A percentile compares a stretch with the other conserved stretches of the same genome.
phyloP scores from a whole-genome alignment of 78 protist species.

The Planoprotostelium fungivorum region DNA sequence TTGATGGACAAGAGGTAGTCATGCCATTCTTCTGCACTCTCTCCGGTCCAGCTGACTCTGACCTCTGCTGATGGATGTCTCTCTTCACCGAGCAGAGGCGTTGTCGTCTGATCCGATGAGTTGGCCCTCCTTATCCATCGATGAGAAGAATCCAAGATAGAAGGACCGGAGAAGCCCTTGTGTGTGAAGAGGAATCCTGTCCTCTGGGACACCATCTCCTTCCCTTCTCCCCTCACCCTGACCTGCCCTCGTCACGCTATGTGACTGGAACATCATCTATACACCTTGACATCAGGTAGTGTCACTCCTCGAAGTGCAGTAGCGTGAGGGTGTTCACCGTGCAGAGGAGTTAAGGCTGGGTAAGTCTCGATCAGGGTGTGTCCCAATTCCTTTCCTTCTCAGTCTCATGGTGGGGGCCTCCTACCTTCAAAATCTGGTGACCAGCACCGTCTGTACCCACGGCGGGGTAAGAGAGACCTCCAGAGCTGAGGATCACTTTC shows the following conservation, averaged over 20 bases:
- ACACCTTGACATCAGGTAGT: neutral
- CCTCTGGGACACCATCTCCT: neutral
- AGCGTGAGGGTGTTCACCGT: neutral
- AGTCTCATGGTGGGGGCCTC: too few relatives aligned
- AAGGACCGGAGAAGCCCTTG: slow-evolving; percentile 10
- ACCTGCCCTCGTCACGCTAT: neutral
- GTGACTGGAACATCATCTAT: neutral
- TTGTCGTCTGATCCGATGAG: neutral
- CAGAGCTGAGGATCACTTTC: neutral
- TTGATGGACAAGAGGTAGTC: neutral
- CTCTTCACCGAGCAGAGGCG: neutral
- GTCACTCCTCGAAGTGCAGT: neutral
- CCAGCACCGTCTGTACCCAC: neutral
- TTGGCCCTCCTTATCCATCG: neutral
- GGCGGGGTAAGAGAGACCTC: neutral
- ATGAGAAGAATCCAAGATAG: slow-evolving; percentile 6
- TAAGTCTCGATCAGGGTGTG: neutral
- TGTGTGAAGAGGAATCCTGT: slow-evolving; percentile 14
- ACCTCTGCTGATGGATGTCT: neutral
- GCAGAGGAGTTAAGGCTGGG: slow-evolving; percentile 13
- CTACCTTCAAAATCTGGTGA: neutral
- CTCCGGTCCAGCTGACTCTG: neutral
- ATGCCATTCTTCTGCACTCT: neutral
- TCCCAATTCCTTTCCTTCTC: neutral
- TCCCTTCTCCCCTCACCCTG: neutral